Evolutionary conservation across 148 eudicot genomes (phyloP), one percentile per base, ranked within the genome.

Genomic region (Polygonum maritimum): DNA sequence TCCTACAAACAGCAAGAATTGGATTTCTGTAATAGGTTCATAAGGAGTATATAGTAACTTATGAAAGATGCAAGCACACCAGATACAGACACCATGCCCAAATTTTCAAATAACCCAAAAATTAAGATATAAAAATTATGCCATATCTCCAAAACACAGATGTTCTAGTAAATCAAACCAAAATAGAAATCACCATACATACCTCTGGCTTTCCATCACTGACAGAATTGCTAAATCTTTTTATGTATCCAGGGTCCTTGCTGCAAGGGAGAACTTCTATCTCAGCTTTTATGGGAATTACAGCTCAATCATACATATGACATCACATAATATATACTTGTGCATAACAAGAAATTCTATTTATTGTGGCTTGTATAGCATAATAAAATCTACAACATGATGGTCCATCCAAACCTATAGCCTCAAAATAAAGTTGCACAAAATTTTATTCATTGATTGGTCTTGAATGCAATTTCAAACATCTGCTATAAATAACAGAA

Each of bases 161-260:
- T 62, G 14, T 26, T 13, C 15, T 62, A 62, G 69, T 22, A n/a
- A 62, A 62, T 19, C 3, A 12, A 35, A 40, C 36, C 49, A 22
- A 72, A 72, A 72, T 71, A 3, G 15, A 44, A 72, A 19, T 41
- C 54, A 4, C 48, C 22, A 38, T 70, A 36, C 21, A 62, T 85
- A 92, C 98, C 96, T 89, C 90, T 2, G 82, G 79, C 76, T 87
- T 86, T 72, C 79, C 63, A 75, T 49, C 60, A 48, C 78, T 80
- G 75, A 78, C 79, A 41, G 76, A 75, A 60, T 76, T 81, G 35
- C 74, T 81, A 36, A 85, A 69, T 77, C 84, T 80, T 76, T 86
- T 87, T 52, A 95, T 81, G 78, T 87, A 92, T 9, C 98, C 98
- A 40, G 98, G 98, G 89, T 95, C 96, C 80, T 90, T 88, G 67